Evolutionary conservation across 2,329 filamentous ascomycete genomes (phyloP).

Genomic region (Phoma sp.): DNA sequence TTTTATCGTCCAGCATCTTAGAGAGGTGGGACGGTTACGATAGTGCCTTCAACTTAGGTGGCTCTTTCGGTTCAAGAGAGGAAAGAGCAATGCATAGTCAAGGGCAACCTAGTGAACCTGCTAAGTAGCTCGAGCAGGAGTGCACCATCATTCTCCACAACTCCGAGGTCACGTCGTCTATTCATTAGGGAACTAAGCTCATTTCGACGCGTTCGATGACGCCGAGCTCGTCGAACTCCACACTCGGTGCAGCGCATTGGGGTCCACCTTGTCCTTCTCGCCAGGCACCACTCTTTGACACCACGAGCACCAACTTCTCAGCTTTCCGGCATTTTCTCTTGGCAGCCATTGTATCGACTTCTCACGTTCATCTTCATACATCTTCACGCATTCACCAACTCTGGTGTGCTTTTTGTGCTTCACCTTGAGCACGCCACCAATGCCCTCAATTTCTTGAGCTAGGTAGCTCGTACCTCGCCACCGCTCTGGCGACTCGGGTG

Average conservation of each 20-base stretch:
- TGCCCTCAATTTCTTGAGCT: conserved; percentile 88
- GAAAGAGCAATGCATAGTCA: too few relatives aligned
- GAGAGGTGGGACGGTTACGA: too few relatives aligned
- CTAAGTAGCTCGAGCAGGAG: too few relatives aligned
- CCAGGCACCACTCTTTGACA: conserved; percentile 78
- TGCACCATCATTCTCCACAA: too few relatives aligned
- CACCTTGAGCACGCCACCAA: conserved; percentile 86
- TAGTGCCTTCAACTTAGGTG: too few relatives aligned
- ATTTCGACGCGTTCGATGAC: conserved; percentile 3
- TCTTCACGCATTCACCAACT: conserved; percentile 84
- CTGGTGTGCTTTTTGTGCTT: conserved; percentile 84
- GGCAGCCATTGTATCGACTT: conserved; percentile 65
- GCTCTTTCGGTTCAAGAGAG: too few relatives aligned
- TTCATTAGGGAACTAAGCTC: too few relatives aligned
- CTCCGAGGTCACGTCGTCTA: too few relatives aligned
- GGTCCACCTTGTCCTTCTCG: conserved; percentile 50
- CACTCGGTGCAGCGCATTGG: conserved; percentile 8
- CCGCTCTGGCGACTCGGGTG: conserved; percentile 45
- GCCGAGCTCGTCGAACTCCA: conserved; percentile 13
- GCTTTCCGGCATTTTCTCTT: conserved; percentile 71
- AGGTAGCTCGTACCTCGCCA: conserved; percentile 76
- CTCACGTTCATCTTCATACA: conserved; percentile 71
- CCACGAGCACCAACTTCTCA: conserved; percentile 92
- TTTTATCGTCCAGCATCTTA: too few relatives aligned
- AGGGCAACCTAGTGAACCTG: too few relatives aligned